Evolutionary conservation across 331 rosid genomes (phyloP).

Genomic region (Stylosanthes scabra): DNA sequence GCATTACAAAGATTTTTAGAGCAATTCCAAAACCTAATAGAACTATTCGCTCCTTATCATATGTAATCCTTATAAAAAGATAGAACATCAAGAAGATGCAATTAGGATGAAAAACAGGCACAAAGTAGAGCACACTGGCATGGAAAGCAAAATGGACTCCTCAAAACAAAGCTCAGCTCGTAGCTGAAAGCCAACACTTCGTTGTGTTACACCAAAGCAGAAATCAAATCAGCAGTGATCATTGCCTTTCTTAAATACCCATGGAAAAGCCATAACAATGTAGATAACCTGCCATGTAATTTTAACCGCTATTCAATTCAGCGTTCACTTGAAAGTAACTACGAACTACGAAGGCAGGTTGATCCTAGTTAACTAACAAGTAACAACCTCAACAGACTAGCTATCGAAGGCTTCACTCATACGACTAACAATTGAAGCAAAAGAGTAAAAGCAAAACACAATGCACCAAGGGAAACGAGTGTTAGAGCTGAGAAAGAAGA

Average conservation of each 20-base stretch:
- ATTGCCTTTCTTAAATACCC: background rate
- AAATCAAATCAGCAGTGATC: background rate
- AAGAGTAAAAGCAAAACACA: background rate
- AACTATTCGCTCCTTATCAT: background rate
- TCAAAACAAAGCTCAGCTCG: no score
- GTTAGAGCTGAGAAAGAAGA: background rate
- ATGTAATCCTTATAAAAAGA: background rate
- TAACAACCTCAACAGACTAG: background rate
- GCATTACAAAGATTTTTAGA: background rate
- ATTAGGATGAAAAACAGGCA: no score
- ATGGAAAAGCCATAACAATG: background rate
- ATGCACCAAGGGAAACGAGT: background rate
- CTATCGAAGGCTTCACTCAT: background rate
- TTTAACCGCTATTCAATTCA: background rate
- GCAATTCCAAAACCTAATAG: background rate
- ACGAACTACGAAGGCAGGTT: background rate
- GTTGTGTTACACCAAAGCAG: background rate
- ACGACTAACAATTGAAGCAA: background rate
- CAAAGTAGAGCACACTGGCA: no score
- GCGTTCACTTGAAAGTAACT: background rate
- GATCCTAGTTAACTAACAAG: background rate
- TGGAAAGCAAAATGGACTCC: no score
- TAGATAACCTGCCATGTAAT: background rate
- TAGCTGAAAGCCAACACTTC: background rate
- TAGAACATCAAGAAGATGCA: no score